These are phyloP conservation scores for Myxozyma vanderwaltii DNA, from an alignment of 805 yeast species.

Conservation along the genomic window DNA sequence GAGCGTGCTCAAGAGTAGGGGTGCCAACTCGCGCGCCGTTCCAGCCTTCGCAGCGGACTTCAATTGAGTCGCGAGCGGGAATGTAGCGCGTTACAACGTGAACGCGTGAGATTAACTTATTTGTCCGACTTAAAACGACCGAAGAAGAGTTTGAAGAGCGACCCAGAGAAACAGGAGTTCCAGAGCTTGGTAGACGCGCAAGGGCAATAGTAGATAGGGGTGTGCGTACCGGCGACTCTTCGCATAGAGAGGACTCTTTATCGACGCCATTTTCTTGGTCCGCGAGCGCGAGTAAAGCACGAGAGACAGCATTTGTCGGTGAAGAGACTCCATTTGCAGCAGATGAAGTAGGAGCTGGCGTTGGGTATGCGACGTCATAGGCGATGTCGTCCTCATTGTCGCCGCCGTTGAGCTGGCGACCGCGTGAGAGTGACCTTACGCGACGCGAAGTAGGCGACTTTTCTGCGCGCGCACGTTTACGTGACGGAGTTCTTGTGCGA, in stretches of 20 bases:
- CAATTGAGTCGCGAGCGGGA: conserved; percentile 46
- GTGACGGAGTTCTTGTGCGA: conserved; percentile 13
- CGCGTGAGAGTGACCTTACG: conserved; percentile 4
- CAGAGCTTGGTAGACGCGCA: conserved; percentile 48
- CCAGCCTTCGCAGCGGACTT: conserved; percentile 72
- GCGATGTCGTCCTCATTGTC: background rate
- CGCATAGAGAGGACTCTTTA: background rate
- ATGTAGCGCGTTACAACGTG: conserved; percentile 60
- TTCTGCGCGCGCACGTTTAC: conserved; percentile 13
- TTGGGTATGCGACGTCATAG: conserved; percentile 36
- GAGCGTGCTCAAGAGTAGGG: conserved; percentile 48
- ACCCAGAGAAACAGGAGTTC: conserved; percentile 55
- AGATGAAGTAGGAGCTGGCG: conserved; percentile 39
- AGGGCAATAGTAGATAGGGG: conserved; percentile 46
- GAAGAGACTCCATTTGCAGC: conserved; percentile 21
- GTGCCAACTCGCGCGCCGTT: conserved; percentile 79
- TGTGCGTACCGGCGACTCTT: conserved; percentile 35
- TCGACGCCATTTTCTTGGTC: background rate
- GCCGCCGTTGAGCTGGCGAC: background rate
- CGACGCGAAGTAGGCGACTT: background rate
- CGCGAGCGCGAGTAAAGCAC: conserved; percentile 3
- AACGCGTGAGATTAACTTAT: conserved; percentile 63
- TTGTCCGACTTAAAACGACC: conserved; percentile 51
- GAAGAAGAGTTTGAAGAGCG: conserved; percentile 67
- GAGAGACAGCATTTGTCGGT: conserved; percentile 16